These are phyloP conservation scores for Parietichytrium sp. DNA, from an alignment of 108 stramenopile species.

Conservation along the genomic window DNA sequence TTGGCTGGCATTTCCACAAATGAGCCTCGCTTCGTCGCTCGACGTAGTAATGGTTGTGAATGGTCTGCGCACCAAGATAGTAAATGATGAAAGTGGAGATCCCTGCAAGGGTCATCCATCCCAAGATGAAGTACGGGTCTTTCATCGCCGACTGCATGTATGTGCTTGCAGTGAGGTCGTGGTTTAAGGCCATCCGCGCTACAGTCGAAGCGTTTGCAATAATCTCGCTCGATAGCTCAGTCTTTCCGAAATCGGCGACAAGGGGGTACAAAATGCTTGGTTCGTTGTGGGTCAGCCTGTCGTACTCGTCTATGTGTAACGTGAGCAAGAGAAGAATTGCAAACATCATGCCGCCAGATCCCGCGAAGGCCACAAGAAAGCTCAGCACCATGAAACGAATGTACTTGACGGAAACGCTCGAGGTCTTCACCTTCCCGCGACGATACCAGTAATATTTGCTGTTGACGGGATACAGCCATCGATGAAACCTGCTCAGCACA, in stretches of 20 bases:
- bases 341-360: not conserved
- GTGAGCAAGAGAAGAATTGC: not conserved
- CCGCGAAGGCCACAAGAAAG: not conserved
- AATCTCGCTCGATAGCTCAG: not conserved
- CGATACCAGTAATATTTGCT: conserved; percentile 16
- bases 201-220: too few relatives aligned
- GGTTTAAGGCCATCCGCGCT: too few relatives aligned
- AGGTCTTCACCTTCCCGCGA: not conserved
- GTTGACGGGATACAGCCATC: not conserved
- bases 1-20: conserved; percentile 16
- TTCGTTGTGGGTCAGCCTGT: not conserved
- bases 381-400: not conserved
- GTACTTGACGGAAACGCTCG: not conserved
- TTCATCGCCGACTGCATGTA: not conserved
- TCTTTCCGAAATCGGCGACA: not conserved
- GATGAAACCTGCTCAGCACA: not conserved
- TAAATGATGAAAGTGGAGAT: not conserved
- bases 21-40: not conserved
- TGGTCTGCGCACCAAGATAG: not conserved
- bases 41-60: not conserved
- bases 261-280: not conserved
- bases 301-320: not conserved
- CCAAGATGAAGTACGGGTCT: not conserved
- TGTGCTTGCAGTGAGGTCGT: not conserved
- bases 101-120: not conserved